Percentiles rank a stretch among this genome's conserved stretches.
Evolutionary conservation across 2,329 filamentous ascomycete genomes (phyloP).

Genomic region (Botrytis hyacinthi): DNA sequence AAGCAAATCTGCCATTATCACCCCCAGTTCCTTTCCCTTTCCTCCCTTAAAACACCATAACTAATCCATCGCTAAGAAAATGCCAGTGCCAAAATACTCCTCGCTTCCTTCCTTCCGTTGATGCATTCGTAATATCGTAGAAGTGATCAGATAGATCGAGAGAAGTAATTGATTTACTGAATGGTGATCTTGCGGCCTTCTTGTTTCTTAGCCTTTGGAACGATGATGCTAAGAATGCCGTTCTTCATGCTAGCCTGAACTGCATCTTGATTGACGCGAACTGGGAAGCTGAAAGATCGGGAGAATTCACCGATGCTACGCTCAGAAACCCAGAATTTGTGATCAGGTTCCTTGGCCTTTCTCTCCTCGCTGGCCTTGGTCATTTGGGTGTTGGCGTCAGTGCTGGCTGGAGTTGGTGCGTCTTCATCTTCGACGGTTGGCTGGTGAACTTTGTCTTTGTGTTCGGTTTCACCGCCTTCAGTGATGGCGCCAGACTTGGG

Average conservation of each 20-base stretch:
- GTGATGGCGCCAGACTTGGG: constrained; percentile 43
- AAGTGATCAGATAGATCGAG: not conserved
- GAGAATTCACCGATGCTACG: constrained; percentile 66
- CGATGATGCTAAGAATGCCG: constrained; percentile 60
- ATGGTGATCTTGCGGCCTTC: constrained; percentile 56
- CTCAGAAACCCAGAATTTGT: constrained; percentile 70
- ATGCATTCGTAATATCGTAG: constrained; percentile 5
- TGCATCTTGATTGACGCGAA: constrained; percentile 58
- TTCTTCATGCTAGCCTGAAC: constrained; percentile 64
- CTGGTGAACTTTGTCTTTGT: constrained; percentile 32
- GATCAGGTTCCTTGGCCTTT: constrained; percentile 35
- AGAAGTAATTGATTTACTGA: constrained; percentile 23
- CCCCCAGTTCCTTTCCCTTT: not conserved
- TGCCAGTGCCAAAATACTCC: not conserved
- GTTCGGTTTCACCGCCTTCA: constrained; percentile 44
- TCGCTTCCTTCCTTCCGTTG: constrained; percentile 6
- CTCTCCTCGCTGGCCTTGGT: constrained; percentile 23
- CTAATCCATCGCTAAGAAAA: not conserved
- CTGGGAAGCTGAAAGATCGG: constrained; percentile 66
- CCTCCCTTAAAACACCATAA: not conserved
- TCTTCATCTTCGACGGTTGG: constrained; percentile 55
- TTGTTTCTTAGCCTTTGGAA: constrained; percentile 65
- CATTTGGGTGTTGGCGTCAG: constrained; percentile 21
- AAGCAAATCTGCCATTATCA: not conserved
- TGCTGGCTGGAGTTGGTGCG: constrained; percentile 23